Evolutionary conservation across 1,284 basidiomycete species (phyloP).

Genomic region (Ustilago shanxiensis): DNA sequence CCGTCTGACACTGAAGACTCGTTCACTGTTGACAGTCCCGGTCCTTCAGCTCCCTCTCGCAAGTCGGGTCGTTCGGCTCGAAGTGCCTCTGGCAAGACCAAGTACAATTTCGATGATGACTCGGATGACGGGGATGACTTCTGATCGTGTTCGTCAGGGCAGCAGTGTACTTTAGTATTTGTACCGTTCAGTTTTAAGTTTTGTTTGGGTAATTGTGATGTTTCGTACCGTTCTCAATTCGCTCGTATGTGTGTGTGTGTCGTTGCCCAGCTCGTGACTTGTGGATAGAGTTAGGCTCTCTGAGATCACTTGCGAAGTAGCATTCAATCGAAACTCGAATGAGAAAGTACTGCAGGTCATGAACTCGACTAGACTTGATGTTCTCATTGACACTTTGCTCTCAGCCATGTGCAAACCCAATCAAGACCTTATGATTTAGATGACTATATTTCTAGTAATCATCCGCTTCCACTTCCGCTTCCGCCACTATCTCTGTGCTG

Average conservation of each 20-base stretch:
- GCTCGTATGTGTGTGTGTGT: not conserved
- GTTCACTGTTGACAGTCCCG: slow-evolving; percentile 42
- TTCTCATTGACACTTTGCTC: too few species aligned
- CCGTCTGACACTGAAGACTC: slow-evolving; percentile 44
- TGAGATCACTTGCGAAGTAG: too few species aligned
- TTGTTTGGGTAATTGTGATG: slow-evolving; percentile 15
- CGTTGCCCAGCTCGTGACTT: not conserved
- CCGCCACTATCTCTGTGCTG: slow-evolving; percentile 17
- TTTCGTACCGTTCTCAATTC: not conserved
- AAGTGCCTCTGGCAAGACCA: slow-evolving; percentile 32
- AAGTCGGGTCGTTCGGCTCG: slow-evolving; percentile 31
- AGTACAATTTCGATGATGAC: slow-evolving; percentile 39
- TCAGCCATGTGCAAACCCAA: too few species aligned
- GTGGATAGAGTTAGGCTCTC: too few species aligned
- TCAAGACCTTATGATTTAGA: not conserved
- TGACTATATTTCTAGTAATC: not conserved
- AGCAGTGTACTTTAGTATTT: not conserved
- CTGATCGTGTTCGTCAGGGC: not conserved
- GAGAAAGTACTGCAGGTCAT: too few species aligned
- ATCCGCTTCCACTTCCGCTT: slow-evolving; percentile 14
- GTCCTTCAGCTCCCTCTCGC: slow-evolving; percentile 20
- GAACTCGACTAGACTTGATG: too few species aligned
- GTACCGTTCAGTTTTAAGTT: not conserved
- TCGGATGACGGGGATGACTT: slow-evolving; percentile 42
- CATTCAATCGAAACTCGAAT: too few species aligned